Percentiles rank a stretch among this genome's conserved stretches.
phyloP scores from a whole-genome alignment of 305 asterid species.

The Fraxinus ornus region DNA sequence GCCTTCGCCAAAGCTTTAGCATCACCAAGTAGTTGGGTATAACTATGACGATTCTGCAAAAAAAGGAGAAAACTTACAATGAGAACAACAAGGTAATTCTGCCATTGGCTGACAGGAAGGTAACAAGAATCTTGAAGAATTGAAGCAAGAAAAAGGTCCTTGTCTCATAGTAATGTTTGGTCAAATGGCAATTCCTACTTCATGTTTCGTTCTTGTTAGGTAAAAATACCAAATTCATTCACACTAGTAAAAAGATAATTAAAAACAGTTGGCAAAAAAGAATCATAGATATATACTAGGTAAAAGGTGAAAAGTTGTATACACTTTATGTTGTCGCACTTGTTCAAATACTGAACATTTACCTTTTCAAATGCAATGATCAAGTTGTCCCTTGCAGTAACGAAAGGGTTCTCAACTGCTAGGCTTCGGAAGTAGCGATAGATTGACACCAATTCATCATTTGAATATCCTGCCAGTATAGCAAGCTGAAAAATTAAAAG shows the following conservation, averaged over 20 bases:
- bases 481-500: neutral
- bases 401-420: neutral
- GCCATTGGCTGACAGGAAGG: neutral
- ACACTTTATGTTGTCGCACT: neutral
- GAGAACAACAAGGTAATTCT: neutral
- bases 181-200: neutral
- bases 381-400: neutral
- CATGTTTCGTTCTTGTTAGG: neutral
- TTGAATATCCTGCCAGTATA: neutral
- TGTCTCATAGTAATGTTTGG: neutral
- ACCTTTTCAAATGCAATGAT: neutral
- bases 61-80: neutral
- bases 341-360: neutral
- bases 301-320: neutral
- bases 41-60: neutral
- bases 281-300: neutral
- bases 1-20: neutral
- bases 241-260: neutral
- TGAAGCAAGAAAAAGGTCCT: neutral
- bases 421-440: neutral
- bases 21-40: neutral
- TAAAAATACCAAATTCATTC: neutral
- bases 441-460: neutral
- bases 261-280: neutral
- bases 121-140: neutral